These are phyloP conservation scores for Hyparrhenia diplandra DNA, from an alignment of 176 grass and related monocot species.

Conservation along the genomic window DNA sequence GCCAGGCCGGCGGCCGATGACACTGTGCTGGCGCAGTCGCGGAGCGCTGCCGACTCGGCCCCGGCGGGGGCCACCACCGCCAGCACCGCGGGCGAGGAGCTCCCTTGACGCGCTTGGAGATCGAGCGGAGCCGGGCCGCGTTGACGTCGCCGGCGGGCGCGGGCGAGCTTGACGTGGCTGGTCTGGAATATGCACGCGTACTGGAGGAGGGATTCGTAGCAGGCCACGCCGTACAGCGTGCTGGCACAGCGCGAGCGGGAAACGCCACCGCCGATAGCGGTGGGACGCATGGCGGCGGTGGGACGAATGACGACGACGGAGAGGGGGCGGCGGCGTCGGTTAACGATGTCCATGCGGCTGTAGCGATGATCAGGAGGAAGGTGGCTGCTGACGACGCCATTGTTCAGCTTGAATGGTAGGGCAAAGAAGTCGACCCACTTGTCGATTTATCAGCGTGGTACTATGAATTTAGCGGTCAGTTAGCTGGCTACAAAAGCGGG, in stretches of 20 bases:
- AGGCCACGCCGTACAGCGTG: conserved; percentile 28
- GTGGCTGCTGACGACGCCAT: neutral
- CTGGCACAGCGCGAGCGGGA: conserved; percentile 25
- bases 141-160: conserved; percentile 39
- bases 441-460: neutral
- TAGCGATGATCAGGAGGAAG: neutral
- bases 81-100: neutral
- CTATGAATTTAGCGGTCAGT: neutral
- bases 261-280: neutral
- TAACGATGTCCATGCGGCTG: neutral
- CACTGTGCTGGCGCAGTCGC: conserved; percentile 30
- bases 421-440: neutral
- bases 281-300: neutral
- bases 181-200: conserved; percentile 33
- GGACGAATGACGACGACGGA: neutral
- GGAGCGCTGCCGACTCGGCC: neutral
- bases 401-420: neutral
- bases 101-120: conserved; percentile 23
- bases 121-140: neutral
- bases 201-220: conserved; percentile 44
- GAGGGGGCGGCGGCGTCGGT: neutral
- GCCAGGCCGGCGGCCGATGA: conserved; percentile 32
- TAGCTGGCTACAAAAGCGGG: neutral
- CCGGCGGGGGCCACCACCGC: neutral
- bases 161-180: conserved; percentile 41